Conservation (phyloP, 768 basidiomycete species). For the Russula foetens region DNA sequence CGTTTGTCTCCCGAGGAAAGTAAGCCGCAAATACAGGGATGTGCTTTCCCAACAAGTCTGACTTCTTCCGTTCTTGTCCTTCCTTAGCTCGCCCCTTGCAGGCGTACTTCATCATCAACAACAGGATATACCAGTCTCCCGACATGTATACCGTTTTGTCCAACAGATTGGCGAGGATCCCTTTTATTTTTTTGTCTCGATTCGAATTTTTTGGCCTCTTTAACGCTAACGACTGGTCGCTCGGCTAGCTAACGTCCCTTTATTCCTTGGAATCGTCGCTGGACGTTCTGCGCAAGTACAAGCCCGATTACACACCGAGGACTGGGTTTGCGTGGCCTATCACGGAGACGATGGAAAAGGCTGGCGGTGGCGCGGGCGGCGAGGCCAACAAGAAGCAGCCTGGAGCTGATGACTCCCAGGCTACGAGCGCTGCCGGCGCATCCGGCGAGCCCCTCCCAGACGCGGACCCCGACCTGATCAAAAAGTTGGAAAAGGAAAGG, state of each 20-base stretch:
- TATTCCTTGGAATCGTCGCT: conserved; percentile 70
- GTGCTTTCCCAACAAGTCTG: not conserved
- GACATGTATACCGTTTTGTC: conserved; percentile 79
- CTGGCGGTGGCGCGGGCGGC: conserved; percentile 32
- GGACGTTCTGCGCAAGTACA: conserved; percentile 59
- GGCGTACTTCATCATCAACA: conserved; percentile 83
- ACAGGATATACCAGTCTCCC: conserved; percentile 83
- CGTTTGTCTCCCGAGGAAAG: conserved; percentile 79
- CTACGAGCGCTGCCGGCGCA: not conserved
- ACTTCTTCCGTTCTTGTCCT: not conserved
- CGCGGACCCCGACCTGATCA: conserved; percentile 7
- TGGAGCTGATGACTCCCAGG: not conserved
- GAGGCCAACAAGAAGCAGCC: conserved; percentile 35
- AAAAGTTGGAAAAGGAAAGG: conserved; percentile 12
- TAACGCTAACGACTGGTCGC: not conserved
- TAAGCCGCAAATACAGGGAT: conserved; percentile 26
- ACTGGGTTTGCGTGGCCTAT: conserved; percentile 85
- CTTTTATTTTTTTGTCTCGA: not conserved
- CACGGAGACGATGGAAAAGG: conserved; percentile 38
- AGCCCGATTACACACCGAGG: conserved; percentile 78
- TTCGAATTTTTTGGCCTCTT: not conserved
- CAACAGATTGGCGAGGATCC: conserved; percentile 58
- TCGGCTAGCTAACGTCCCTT: conserved; percentile 52
- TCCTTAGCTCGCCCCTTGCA: conserved; percentile 58
- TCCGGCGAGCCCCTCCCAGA: conserved; percentile 2